Evolutionary conservation across 805 yeast genomes (phyloP).

Genomic region (Schizosaccharomyces osmophilus): DNA sequence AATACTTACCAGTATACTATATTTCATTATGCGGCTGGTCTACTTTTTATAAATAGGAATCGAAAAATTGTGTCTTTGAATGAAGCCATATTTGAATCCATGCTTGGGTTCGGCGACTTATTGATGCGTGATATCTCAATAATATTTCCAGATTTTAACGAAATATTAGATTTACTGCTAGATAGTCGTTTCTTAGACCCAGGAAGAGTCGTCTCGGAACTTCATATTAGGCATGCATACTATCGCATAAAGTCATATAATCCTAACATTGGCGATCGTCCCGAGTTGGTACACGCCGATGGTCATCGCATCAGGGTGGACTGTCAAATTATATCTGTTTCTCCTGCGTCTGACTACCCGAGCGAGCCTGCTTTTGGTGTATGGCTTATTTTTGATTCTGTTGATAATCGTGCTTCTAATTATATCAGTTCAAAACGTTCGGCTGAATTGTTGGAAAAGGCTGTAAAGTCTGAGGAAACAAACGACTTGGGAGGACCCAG

Average conservation of each 20-base stretch:
- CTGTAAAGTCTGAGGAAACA: background rate
- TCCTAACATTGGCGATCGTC: background rate
- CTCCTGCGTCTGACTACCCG: background rate
- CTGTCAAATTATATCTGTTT: background rate
- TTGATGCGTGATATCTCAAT: background rate
- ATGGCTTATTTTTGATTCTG: background rate
- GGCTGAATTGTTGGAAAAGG: background rate
- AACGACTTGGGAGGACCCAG: background rate
- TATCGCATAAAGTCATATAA: background rate
- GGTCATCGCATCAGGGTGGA: background rate
- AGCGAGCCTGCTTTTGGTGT: background rate
- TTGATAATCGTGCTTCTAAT: background rate
- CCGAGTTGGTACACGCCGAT: background rate
- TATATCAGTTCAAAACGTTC: background rate
- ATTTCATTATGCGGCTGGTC: background rate
- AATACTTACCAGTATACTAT: background rate
- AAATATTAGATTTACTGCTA: background rate
- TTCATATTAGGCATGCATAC: background rate
- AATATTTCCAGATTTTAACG: background rate
- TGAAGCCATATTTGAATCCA: background rate
- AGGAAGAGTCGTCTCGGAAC: background rate
- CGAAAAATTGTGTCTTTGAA: background rate
- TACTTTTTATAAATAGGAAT: background rate
- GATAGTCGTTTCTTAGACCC: background rate
- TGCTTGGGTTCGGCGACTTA: background rate